Conservation (phyloP, 768 basidiomycete genomes). For the Lentinula sp. region DNA sequence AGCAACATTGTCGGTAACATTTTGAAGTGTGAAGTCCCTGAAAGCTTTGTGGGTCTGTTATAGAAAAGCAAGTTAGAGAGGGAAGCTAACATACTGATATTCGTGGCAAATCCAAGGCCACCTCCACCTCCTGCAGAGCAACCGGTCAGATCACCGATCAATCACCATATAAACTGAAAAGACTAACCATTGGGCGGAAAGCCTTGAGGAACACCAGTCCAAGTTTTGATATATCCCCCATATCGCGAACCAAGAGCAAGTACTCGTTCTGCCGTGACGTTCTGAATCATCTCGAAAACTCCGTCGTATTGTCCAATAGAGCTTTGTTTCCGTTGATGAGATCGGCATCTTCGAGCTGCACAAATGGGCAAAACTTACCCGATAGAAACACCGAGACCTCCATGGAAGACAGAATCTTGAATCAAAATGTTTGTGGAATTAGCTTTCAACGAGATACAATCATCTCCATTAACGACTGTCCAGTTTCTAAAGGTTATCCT, state of each 20-base stretch:
- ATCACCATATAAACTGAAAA: neutral
- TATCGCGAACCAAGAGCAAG: slow-evolving; percentile 17
- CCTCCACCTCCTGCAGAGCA: slow-evolving; percentile 23
- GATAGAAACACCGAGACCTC: slow-evolving; percentile 33
- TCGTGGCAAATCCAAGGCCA: slow-evolving; percentile 23
- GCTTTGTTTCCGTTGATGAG: neutral
- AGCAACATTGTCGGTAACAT: slow-evolving; percentile 15
- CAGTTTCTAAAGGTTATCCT: slow-evolving; percentile 31
- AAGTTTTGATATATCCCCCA: slow-evolving; percentile 28
- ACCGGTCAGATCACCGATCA: neutral
- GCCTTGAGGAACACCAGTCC: slow-evolving; percentile 18
- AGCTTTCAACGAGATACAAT: slow-evolving; percentile 32
- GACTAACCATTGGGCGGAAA: slow-evolving; percentile 26
- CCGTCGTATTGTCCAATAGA: slow-evolving; percentile 27
- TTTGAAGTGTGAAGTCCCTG: slow-evolving; percentile 17
- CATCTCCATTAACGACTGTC: slow-evolving; percentile 32
- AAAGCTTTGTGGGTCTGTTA: slow-evolving; percentile 14
- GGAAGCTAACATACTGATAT: slow-evolving; percentile 14
- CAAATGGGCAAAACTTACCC: slow-evolving; percentile 12
- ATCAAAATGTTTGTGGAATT: slow-evolving; percentile 35
- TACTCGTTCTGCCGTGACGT: slow-evolving; percentile 22
- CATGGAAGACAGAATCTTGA: slow-evolving; percentile 29
- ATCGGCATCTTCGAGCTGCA: neutral
- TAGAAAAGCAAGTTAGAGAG: neutral
- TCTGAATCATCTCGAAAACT: slow-evolving; percentile 27